Evolutionary conservation across 148 eudicot species (phyloP), one percentile per base, ranked within the genome.

Genomic region (Linanthus parryae): DNA sequence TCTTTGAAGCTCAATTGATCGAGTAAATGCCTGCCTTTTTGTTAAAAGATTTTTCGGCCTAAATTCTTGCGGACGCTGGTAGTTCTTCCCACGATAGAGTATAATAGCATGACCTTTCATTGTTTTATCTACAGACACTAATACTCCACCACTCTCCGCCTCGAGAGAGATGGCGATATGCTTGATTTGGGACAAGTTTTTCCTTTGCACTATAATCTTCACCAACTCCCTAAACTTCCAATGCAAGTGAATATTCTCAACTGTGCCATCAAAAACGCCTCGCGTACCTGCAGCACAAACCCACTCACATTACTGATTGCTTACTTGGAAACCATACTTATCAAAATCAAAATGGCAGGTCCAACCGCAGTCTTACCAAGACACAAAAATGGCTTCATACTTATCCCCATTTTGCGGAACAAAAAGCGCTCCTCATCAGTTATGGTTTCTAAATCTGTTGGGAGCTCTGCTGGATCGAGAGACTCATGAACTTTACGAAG

Each of bases 31-130:
- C 79, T 88, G 83, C 68, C 95, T 80, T 70, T 56, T 80, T 8
- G 95, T 73, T 35, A 90, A 66, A 34, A 90, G 76, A 76, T 78
- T 90, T 59, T 63, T 65, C 10, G 97, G 92, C 68, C 73, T 82
- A 54, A 71, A 38, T 42, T 42, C 51, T 61, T 38, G 30, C 37
- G 97, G 97, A 31, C 69, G 76, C 52, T 67, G 77, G 55, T 94
- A 94, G 67, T 94, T 94, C 83, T 88, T 94, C 31, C 99, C 99
- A 49, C 99, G 85, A 57, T 88, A 94, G 21, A 88, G 40, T 25
- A 88, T 75, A 48, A 94, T 78, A n/a, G 68, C 79, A 39, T 78
- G 63, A 12, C 97, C 95, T 72, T 85, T 80, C 37, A 67, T 61
- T 28, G 97, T 85, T 83, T 72, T 80, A 58, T 75, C 96, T 30